These are phyloP conservation scores for Zymoseptoria crescenta DNA, from an alignment of 2,329 filamentous ascomycete species.

Conservation along the genomic window DNA sequence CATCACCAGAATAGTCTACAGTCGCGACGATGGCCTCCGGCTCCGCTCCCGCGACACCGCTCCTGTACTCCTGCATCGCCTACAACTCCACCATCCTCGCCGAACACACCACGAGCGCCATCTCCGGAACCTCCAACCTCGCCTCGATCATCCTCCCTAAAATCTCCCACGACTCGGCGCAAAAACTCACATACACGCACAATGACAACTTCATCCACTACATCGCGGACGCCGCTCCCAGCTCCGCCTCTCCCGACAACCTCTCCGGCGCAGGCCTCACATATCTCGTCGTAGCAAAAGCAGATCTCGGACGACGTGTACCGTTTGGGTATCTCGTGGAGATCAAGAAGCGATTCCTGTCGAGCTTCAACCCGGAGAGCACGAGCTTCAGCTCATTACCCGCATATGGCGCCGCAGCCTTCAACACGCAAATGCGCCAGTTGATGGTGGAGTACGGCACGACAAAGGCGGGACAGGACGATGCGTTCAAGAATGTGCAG, in stretches of 20 bases:
- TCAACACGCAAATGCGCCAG: conserved; percentile 69
- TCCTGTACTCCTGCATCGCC: conserved; percentile 69
- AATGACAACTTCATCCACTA: conserved; percentile 92
- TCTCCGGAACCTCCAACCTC: conserved; percentile 74
- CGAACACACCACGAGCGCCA: conserved; percentile 83
- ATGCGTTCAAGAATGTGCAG: conserved; percentile 76
- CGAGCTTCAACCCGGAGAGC: conserved; percentile 54
- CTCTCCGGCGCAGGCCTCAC: conserved; percentile 64
- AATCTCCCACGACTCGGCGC: conserved; percentile 68
- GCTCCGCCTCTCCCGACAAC: conserved; percentile 22
- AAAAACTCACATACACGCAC: conserved; percentile 85
- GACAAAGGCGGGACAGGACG: conserved; percentile 63
- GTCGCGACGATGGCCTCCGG: conserved; percentile 29
- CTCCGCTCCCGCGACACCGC: conserved; percentile 28
- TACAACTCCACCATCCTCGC: conserved; percentile 87
- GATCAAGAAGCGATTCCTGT: conserved; percentile 79
- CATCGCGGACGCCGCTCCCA: conserved; percentile 61
- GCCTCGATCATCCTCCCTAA: conserved; percentile 93
- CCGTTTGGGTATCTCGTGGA: conserved; percentile 89
- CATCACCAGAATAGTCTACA: background rate
- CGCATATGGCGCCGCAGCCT: conserved; percentile 81
- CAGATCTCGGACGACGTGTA: conserved; percentile 73
- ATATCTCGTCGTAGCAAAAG: conserved; percentile 81
- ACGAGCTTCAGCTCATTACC: conserved; percentile 72
- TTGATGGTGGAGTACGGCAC: conserved; percentile 82